These are phyloP conservation scores for Debaryomyces maramus DNA, from an alignment of 805 yeast species.

Conservation along the genomic window DNA sequence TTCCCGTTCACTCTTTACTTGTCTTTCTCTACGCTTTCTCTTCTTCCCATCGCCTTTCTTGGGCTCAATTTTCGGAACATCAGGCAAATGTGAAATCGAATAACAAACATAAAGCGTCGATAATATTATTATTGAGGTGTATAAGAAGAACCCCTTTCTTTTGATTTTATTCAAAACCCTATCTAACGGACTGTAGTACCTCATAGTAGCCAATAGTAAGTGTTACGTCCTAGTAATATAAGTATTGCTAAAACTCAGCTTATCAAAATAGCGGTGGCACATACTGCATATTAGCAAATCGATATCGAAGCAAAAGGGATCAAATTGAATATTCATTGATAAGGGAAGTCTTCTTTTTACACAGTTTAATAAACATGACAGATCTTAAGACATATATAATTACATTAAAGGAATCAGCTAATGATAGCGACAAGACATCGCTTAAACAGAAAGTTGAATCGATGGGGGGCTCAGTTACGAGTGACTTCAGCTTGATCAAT, in stretches of 20 bases:
- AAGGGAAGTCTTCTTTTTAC: not conserved
- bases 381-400: constrained; percentile 39
- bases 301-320: constrained; percentile 1
- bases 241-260: too few species aligned
- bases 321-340: not conserved
- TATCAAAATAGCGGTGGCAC: too few species aligned
- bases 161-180: constrained; percentile 28
- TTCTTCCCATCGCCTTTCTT: not conserved
- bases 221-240: too few species aligned
- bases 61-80: constrained; percentile 2
- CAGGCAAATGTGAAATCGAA: constrained; percentile 17
- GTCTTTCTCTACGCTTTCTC: not conserved
- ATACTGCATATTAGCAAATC: constrained; percentile 2
- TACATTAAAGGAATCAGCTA: constrained; percentile 46
- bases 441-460: constrained; percentile 50
- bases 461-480: constrained; percentile 61
- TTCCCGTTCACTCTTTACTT: not conserved
- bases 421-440: constrained; percentile 37
- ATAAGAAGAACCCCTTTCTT: constrained; percentile 37
- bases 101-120: constrained; percentile 30
- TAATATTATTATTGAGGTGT: constrained; percentile 29
- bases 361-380: constrained; percentile 19
- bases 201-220: constrained; percentile 1
- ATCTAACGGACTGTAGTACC: constrained; percentile 29
- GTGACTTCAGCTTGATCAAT: constrained; percentile 63